Conservation (phyloP, 208 protist species). For the Angomonas ambiguus region DNA sequence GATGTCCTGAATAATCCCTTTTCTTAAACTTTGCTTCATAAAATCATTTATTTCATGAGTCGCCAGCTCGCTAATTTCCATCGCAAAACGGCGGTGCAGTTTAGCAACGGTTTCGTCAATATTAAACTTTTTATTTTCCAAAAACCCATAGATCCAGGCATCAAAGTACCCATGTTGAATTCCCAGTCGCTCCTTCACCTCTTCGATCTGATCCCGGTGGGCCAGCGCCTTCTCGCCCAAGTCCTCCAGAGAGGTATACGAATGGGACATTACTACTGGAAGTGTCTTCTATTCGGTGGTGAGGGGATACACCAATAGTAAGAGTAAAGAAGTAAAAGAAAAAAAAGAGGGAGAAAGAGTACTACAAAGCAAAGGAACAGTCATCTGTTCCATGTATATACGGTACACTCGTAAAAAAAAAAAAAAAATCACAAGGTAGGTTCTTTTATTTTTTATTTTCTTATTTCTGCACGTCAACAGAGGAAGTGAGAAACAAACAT, state of each 20-base stretch:
- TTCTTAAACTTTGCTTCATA: conserved; percentile 43
- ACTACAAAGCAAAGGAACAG: no score
- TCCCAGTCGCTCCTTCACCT: conserved; percentile 45
- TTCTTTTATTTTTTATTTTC: no score
- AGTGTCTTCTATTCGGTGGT: no score
- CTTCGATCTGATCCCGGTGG: conserved; percentile 49
- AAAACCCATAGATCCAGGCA: conserved; percentile 70
- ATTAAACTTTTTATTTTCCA: conserved; percentile 80
- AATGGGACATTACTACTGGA: conserved; percentile 16
- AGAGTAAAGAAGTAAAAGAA: neutral
- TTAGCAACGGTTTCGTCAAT: conserved; percentile 66
- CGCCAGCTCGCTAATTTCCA: conserved; percentile 57
- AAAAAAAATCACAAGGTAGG: no score
- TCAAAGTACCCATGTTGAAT: conserved; percentile 53
- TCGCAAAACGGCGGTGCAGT: conserved; percentile 49
- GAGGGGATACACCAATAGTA: neutral
- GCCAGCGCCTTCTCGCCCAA: conserved; percentile 44
- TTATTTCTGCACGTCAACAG: no score
- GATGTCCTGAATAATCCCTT: conserved; percentile 58
- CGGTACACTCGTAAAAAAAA: no score
- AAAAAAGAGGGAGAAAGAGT: no score
- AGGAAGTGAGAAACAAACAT: no score
- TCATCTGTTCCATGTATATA: no score
- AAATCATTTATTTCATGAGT: conserved; percentile 50
- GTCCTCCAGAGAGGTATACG: conserved; percentile 42